Percentiles rank a stretch among this genome's conserved stretches.
Evolutionary conservation across 345 rosid species (phyloP).

Genomic region (rapeseed (Brassica napus)): Da-Ae NC_063441.1:3738501-3739000

Average conservation of each 20-base stretch:
- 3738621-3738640: neutral
- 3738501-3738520: neutral
- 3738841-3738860: too few species aligned
- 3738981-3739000: constrained; percentile 91
- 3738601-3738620: neutral
- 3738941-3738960: constrained; percentile 90
- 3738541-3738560: neutral
- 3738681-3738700: constrained; percentile 87
- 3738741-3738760: constrained; percentile 93
- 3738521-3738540: neutral
- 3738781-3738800: constrained; percentile 91
- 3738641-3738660: neutral
- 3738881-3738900: constrained; percentile 10
- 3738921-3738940: constrained; percentile 92
- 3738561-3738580: neutral
- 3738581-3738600: constrained; percentile 3
- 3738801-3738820: constrained; percentile 99
- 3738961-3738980: constrained; percentile 97
- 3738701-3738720: constrained; percentile 76
- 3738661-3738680: neutral
- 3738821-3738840: constrained; percentile 57
- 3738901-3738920: constrained; percentile 64
- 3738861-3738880: neutral
- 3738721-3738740: constrained; percentile 94
- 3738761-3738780: constrained; percentile 95